These are phyloP conservation scores for Tetragonia tetragonoides DNA, from an alignment of 148 eudicot species.

Conservation along the genomic window DNA sequence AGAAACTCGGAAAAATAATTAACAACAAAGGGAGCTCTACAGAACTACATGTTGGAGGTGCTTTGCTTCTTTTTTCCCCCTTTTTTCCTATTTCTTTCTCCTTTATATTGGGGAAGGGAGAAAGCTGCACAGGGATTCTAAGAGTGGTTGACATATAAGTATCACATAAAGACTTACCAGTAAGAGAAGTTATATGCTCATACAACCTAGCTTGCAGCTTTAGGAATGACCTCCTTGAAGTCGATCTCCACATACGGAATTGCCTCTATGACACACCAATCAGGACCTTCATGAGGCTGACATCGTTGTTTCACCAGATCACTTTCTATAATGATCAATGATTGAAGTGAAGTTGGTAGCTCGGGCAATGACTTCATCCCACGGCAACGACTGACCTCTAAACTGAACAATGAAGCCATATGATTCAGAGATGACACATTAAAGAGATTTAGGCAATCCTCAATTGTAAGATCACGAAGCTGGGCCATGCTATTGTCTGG, in stretches of 20 bases:
- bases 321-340: conserved; percentile 5
- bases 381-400: conserved; percentile 18
- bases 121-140: too few species aligned
- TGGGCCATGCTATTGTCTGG: conserved; percentile 10
- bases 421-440: conserved; percentile 8
- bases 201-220: not conserved
- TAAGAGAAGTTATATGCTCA: not conserved
- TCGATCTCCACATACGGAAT: conserved; percentile 12
- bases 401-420: not conserved
- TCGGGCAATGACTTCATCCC: conserved; percentile 13
- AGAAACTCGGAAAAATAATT: too few species aligned
- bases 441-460: conserved; percentile 19
- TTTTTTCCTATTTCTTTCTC: too few species aligned
- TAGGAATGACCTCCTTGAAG: not conserved
- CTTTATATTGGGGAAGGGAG: too few species aligned
- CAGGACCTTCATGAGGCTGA: conserved; percentile 8
- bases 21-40: too few species aligned
- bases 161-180: too few species aligned
- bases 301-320: conserved; percentile 3
- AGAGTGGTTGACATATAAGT: too few species aligned
- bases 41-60: too few species aligned
- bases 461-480: conserved; percentile 19
- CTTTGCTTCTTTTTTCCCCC: too few species aligned
- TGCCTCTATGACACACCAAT: not conserved
- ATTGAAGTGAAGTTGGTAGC: conserved; percentile 14